A percentile compares a stretch with the other conserved stretches of the same genome.
phyloP scores from a whole-genome alignment of 192 early-diverging fungal genomes.

The Linnemannia exigua region DNA sequence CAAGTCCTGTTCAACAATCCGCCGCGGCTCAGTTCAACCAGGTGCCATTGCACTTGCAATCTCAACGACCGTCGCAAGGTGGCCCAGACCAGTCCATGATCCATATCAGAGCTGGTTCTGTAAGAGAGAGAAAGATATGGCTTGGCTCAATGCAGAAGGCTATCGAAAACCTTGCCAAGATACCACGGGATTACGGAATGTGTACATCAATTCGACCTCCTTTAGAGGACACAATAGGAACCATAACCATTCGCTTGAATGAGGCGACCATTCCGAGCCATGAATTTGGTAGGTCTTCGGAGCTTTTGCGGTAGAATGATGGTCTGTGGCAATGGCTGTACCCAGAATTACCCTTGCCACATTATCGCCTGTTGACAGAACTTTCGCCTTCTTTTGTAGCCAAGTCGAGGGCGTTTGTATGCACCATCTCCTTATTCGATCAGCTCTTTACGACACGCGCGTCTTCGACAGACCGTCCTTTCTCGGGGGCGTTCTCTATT shows the following conservation, averaged over 20 bases:
- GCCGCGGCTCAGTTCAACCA: slow-evolving; percentile 10
- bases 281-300: slow-evolving; percentile 29
- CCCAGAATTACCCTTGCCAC: too few relatives aligned
- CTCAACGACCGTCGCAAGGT: neutral
- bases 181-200: slow-evolving; percentile 39
- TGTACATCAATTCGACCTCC: slow-evolving; percentile 47
- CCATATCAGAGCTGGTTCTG: slow-evolving; percentile 34
- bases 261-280: slow-evolving; percentile 31
- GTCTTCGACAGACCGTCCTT: slow-evolving; percentile 16
- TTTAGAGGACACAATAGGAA: slow-evolving; percentile 37
- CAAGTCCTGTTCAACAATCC: neutral
- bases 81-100: slow-evolving; percentile 13
- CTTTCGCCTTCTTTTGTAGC: neutral
- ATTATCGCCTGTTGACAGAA: too few relatives aligned
- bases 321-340: too few relatives aligned
- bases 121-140: slow-evolving; percentile 26
- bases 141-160: slow-evolving; percentile 31
- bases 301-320: too few relatives aligned
- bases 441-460: slow-evolving; percentile 35
- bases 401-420: slow-evolving; percentile 41
- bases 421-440: slow-evolving; percentile 29
- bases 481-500: slow-evolving; percentile 28
- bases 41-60: slow-evolving; percentile 23
- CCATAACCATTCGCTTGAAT: slow-evolving; percentile 33
- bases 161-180: slow-evolving; percentile 28